A percentile compares a stretch with the other conserved stretches of the same genome.
phyloP scores from a whole-genome alignment of 2,329 filamentous ascomycete genomes.

The Tolypocladium guangdongense region DNA sequence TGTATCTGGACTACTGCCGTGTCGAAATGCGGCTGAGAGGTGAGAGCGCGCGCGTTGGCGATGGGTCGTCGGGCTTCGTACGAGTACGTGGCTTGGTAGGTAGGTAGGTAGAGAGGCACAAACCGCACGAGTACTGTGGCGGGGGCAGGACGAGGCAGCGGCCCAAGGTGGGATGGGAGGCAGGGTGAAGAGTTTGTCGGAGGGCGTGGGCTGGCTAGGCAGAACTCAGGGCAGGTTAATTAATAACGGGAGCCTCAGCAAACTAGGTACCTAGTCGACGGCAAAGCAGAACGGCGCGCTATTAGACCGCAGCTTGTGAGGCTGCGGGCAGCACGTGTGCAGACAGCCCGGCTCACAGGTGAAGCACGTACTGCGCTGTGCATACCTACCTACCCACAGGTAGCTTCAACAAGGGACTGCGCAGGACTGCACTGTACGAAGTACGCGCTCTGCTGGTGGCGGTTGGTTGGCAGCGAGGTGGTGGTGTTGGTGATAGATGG shows the following conservation, averaged over 20 bases:
- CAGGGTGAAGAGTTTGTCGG: neutral
- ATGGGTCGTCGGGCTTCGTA: neutral
- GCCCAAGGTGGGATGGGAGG: neutral
- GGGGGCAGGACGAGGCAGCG: neutral
- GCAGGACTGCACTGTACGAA: neutral
- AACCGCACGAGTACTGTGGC: neutral
- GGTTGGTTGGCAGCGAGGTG: neutral
- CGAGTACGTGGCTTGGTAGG: neutral
- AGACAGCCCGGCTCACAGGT: neutral
- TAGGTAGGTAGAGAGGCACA: neutral
- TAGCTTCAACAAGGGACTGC: neutral
- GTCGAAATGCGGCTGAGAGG: conserved; percentile 5
- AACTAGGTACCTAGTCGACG: neutral
- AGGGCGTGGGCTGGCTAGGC: neutral
- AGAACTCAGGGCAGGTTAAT: neutral
- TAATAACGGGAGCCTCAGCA: neutral
- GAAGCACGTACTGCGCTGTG: neutral
- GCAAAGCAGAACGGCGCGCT: no score
- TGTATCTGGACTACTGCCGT: neutral
- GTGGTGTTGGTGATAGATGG: neutral
- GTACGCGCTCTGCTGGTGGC: neutral
- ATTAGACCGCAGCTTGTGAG: neutral
- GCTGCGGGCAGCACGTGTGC: neutral
- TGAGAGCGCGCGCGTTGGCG: neutral
- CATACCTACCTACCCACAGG: no score